Base-by-base conservation (phyloP, 805 yeast species). In the Starmera amethionina region DNA sequence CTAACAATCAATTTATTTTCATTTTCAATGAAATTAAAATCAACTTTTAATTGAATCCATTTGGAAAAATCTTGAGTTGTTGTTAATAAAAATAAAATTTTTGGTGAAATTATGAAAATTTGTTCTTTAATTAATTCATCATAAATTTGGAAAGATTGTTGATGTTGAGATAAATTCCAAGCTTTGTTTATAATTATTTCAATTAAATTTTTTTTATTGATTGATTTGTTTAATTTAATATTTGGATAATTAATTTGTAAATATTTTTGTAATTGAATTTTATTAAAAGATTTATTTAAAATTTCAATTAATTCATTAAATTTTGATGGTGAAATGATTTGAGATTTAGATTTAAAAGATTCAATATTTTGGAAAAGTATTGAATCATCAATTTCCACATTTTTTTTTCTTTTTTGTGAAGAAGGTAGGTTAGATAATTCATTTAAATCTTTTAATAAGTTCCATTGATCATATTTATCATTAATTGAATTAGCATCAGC, bases 31-130 rank as follows among this genome's bases (percentile, higher is more conserved):
- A 55, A 38, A 10, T 43, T 39, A n/a, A 55, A 50, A 38, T 46
- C 49, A 3, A 51, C 57, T 34, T 53, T 47, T 2, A 50, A 50
- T 36, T 56, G 45, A 11, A 47, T 42, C 59, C 59, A 54, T 13
- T 47, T 50, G 36, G 44, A 42, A 36, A 54, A 45, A 22, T 22
- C 27, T 22, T 6, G 4, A 4, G 27, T 22, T 22, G 27, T 22
- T 22, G 27, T 8, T 22, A 22, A 22, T 7, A 22, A 8, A 22
- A 22, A 22, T 22, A 22, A 22, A 22, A 22, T 7, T 22, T 22
- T 22, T 22, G 27, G 27, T 22, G 27, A 22, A 7, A 22, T 22
- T 22, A 22, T 14, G 32, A 49, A 54, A 31, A 52, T 35, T 32
- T 55, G 45, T 32, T 22, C 27, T 22, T 22, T 22, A 22, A 22